A percentile compares a stretch with the other conserved stretches of the same genome.
These are phyloP conservation scores for Leucocoprinus sp. DNA, from an alignment of 768 basidiomycete genomes.

Conservation along the genomic window DNA sequence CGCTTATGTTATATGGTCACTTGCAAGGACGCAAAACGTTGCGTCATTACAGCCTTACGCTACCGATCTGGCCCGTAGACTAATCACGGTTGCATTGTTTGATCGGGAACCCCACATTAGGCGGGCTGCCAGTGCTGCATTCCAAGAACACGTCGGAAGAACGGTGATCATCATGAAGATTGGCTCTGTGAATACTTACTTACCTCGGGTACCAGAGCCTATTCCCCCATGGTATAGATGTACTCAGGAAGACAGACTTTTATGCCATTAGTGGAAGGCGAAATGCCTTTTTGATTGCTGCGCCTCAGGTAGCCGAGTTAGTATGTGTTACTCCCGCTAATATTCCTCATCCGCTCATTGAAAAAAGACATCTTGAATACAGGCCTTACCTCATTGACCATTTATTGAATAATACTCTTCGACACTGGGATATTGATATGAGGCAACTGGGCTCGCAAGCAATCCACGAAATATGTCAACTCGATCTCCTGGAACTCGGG, in stretches of 20 bases:
- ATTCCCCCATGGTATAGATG: constrained; percentile 92
- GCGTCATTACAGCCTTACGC: constrained; percentile 54
- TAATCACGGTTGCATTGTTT: constrained; percentile 77
- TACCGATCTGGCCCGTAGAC: constrained; percentile 51
- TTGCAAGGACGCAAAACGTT: constrained; percentile 71
- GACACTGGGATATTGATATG: constrained; percentile 88
- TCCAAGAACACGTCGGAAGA: constrained; percentile 94
- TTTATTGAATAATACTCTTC: constrained; percentile 60
- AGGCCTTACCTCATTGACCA: constrained; percentile 61
- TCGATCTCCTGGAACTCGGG: constrained; percentile 48
- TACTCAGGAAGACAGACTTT: constrained; percentile 88
- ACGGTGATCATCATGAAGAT: constrained; percentile 46
- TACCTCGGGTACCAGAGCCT: constrained; percentile 47
- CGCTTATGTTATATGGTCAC: constrained; percentile 90
- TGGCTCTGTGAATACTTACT: constrained; percentile 3
- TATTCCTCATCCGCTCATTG: constrained; percentile 8
- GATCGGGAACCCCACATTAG: constrained; percentile 95
- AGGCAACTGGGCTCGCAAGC: constrained; percentile 72
- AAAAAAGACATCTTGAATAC: constrained; percentile 68
- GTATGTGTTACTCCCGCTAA: constrained; percentile 22
- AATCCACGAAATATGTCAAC: constrained; percentile 55
- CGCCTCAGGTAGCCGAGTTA: constrained; percentile 81
- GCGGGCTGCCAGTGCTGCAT: constrained; percentile 93
- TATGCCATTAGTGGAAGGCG: constrained; percentile 83
- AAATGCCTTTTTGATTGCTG: constrained; percentile 79